These are phyloP conservation scores for Alternaria consortialis DNA, from an alignment of 2,329 filamentous ascomycete genomes.

Conservation along the genomic window DNA sequence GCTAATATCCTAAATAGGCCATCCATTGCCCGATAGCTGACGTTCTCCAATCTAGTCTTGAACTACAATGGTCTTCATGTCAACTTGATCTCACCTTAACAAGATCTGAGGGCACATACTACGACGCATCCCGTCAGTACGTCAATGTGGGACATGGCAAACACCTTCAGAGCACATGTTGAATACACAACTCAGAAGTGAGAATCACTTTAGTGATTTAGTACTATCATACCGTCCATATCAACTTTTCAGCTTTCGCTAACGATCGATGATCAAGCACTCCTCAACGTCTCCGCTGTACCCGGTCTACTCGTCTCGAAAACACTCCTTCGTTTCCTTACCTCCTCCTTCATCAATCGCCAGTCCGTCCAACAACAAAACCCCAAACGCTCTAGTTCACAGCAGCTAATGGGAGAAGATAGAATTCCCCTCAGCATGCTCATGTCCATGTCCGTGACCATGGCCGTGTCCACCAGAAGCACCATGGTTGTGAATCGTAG, in stretches of 20 bases:
- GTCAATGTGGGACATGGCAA: not conserved
- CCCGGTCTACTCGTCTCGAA: conserved; percentile 7
- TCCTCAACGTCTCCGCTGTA: not conserved
- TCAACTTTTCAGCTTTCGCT: not conserved
- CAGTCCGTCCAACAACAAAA: conserved; percentile 1
- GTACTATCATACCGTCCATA: not conserved
- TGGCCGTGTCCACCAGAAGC: conserved; percentile 5
- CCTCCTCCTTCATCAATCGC: not conserved
- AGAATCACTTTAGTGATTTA: not conserved
- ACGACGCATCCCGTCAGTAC: not conserved
- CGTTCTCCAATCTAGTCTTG: not conserved
- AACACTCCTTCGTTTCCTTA: not conserved
- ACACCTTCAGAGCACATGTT: not conserved
- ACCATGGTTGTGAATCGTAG: conserved; percentile 27
- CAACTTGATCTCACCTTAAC: no score
- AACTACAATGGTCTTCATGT: not conserved
- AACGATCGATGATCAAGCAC: not conserved
- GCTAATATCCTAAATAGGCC: not conserved
- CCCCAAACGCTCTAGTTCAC: conserved; percentile 1
- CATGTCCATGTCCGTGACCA: conserved; percentile 1
- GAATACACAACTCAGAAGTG: not conserved
- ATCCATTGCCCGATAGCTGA: not conserved
- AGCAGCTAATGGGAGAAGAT: conserved; percentile 6
- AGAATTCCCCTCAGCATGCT: conserved; percentile 17
- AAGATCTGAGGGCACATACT: no score